Percentiles rank a stretch among this genome's conserved stretches.
phyloP scores from a whole-genome alignment of 805 yeast genomes.

The Candida ortonii region DNA sequence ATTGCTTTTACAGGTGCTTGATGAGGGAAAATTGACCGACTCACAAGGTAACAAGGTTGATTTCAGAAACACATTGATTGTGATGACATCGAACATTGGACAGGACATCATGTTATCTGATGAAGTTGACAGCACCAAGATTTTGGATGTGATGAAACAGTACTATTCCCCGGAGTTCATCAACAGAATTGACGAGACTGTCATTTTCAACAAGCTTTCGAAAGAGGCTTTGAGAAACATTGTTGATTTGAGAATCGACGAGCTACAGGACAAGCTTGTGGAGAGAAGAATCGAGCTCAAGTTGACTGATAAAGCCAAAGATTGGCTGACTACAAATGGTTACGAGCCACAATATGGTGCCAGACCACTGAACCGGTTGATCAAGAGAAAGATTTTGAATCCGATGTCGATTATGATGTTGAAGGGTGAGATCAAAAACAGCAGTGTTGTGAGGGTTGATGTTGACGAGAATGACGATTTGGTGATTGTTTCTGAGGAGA shows the following conservation, averaged over 20 bases:
- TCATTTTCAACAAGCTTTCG: slow-evolving; percentile 88
- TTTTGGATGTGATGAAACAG: slow-evolving; percentile 64
- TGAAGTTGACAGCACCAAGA: slow-evolving; percentile 55
- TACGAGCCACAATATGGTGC: slow-evolving; percentile 95
- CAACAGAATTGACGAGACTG: slow-evolving; percentile 90
- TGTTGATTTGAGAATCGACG: slow-evolving; percentile 79
- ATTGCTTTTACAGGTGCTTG: slow-evolving; percentile 83
- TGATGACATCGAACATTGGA: slow-evolving; percentile 96
- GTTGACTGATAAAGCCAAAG: slow-evolving; percentile 61
- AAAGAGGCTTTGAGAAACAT: slow-evolving; percentile 71
- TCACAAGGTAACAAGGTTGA: slow-evolving; percentile 93
- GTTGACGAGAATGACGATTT: slow-evolving; percentile 38
- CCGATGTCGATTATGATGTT: slow-evolving; percentile 82
- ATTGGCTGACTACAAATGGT: slow-evolving; percentile 79
- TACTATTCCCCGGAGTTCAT: slow-evolving; percentile 93
- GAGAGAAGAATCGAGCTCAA: slow-evolving; percentile 69
- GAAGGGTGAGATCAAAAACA: slow-evolving; percentile 68
- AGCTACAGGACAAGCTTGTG: slow-evolving; percentile 71
- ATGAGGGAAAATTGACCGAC: slow-evolving; percentile 93
- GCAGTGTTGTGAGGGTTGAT: slow-evolving; percentile 51
- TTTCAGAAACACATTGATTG: slow-evolving; percentile 90
- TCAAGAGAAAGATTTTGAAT: slow-evolving; percentile 79
- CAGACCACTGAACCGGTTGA: slow-evolving; percentile 87
- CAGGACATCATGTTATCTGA: slow-evolving; percentile 82
- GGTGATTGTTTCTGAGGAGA: slow-evolving; percentile 5